A percentile compares a stretch with the other conserved stretches of the same genome.
phyloP scores from a whole-genome alignment of 2,329 filamentous ascomycete genomes.

The Beauveria bassiana region DNA sequence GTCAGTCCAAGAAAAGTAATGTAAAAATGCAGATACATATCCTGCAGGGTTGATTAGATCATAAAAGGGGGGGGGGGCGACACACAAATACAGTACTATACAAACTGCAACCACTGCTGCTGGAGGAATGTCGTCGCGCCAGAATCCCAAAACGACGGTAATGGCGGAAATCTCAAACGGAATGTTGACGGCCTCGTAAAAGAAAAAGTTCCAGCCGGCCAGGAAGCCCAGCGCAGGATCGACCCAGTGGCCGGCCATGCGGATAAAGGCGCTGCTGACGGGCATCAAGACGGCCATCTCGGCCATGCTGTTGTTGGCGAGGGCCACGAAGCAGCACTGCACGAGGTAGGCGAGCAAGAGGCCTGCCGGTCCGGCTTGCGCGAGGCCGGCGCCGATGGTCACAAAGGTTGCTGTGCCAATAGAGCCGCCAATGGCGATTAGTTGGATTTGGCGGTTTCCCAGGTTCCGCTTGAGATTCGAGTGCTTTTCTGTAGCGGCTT shows the following conservation, averaged over 20 bases:
- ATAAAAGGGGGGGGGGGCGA: too few relatives aligned
- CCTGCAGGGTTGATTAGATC: too few relatives aligned
- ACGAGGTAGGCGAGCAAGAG: conserved; percentile 51
- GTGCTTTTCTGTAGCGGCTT: background rate
- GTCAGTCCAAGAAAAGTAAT: too few relatives aligned
- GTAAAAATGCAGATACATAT: too few relatives aligned
- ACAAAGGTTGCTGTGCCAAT: conserved; percentile 19
- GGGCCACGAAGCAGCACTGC: conserved; percentile 46
- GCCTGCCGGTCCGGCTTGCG: conserved; percentile 34
- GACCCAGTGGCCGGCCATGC: conserved; percentile 56
- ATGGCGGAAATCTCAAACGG: conserved; percentile 34
- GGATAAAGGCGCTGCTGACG: conserved; percentile 54
- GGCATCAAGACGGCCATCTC: conserved; percentile 59
- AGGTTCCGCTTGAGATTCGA: background rate
- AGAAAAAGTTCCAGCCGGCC: conserved; percentile 36
- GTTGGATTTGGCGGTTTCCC: background rate
- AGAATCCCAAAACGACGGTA: background rate
- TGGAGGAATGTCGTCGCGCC: background rate
- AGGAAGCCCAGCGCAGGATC: conserved; percentile 55
- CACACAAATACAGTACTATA: background rate
- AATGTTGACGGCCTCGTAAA: conserved; percentile 34
- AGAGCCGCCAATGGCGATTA: conserved; percentile 32
- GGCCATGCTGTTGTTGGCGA: conserved; percentile 57
- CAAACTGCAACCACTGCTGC: background rate
- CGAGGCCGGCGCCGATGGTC: conserved; percentile 48